Conservation (phyloP, 2,329 filamentous ascomycete genomes). For the Arthroderma sp. region DNA sequence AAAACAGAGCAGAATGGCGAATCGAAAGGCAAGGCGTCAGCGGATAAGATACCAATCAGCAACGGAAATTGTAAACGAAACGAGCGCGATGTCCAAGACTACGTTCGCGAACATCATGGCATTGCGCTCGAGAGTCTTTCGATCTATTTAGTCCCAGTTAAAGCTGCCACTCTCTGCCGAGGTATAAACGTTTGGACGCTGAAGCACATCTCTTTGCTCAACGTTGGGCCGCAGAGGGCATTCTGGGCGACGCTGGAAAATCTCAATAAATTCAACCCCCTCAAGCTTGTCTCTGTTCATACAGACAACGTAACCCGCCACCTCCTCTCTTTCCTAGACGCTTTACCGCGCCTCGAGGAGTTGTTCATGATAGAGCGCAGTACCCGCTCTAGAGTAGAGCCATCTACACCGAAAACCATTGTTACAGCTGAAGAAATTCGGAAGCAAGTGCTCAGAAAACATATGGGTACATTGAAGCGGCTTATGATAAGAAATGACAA, state of each 20-base stretch:
- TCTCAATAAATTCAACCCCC: constrained; percentile 41
- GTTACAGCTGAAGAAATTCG: constrained; percentile 49
- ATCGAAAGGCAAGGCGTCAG: not conserved
- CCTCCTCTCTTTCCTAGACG: constrained; percentile 38
- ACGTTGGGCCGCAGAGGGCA: constrained; percentile 49
- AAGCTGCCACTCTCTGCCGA: constrained; percentile 44
- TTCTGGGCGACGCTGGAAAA: constrained; percentile 49
- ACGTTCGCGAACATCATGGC: constrained; percentile 48
- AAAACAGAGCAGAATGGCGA: not conserved
- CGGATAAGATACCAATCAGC: constrained; percentile 1
- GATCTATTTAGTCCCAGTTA: constrained; percentile 49
- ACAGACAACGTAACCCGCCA: constrained; percentile 50
- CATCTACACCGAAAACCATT: constrained; percentile 40
- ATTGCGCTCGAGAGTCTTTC: constrained; percentile 44
- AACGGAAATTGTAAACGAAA: not conserved
- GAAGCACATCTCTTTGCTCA: constrained; percentile 49
- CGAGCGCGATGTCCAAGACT: constrained; percentile 29
- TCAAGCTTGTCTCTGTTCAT: constrained; percentile 47
- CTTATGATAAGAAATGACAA: constrained; percentile 50
- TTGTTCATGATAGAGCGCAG: constrained; percentile 48
- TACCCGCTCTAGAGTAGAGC: constrained; percentile 41
- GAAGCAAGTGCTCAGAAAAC: constrained; percentile 45
- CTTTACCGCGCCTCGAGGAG: constrained; percentile 44
- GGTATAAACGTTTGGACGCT: constrained; percentile 48
- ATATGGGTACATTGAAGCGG: constrained; percentile 42